A percentile compares a stretch with the other conserved stretches of the same genome.
Evolutionary conservation across 2,329 filamentous ascomycete genomes (phyloP).

Genomic region (Aspergillus terreus): DNA sequence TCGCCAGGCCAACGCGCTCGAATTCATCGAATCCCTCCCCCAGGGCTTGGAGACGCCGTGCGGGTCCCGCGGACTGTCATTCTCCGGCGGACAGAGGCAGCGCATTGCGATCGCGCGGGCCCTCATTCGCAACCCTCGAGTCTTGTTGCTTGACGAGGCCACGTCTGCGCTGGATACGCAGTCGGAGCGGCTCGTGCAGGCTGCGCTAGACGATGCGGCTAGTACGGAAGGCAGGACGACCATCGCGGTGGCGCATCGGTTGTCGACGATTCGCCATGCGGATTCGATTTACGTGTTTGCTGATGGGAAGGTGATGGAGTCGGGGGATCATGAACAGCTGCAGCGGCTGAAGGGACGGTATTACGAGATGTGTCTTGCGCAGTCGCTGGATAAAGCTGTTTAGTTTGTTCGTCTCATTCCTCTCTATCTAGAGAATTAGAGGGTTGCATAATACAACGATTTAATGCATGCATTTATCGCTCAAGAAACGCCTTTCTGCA

Average conservation of each 20-base stretch:
- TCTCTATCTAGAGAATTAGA: too few relatives aligned
- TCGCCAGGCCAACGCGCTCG: conserved; percentile 49
- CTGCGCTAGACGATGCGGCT: conserved; percentile 60
- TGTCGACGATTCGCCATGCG: conserved; percentile 73
- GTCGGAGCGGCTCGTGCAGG: conserved; percentile 63
- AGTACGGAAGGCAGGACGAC: conserved; percentile 58
- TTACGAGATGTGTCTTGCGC: conserved; percentile 1
- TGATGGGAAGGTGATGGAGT: background rate
- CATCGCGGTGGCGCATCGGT: conserved; percentile 72
- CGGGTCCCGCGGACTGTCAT: background rate
- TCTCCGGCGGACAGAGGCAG: conserved; percentile 41
- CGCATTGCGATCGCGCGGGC: conserved; percentile 49
- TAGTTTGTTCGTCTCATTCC: background rate
- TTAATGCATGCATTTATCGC: too few relatives aligned
- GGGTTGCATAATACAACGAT: too few relatives aligned
- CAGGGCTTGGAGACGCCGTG: conserved; percentile 35
- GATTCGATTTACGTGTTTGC: conserved; percentile 73
- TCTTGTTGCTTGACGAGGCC: conserved; percentile 58
- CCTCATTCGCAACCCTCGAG: conserved; percentile 48
- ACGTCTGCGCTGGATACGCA: conserved; percentile 60
- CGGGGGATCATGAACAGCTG: background rate
- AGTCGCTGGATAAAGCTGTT: background rate
- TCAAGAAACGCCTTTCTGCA: background rate
- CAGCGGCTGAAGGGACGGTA: background rate
- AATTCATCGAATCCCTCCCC: conserved; percentile 51